These are phyloP conservation scores for Oidiodendron maius DNA, from an alignment of 495 filamentous ascomycete genomes.

Conservation along the genomic window DNA sequence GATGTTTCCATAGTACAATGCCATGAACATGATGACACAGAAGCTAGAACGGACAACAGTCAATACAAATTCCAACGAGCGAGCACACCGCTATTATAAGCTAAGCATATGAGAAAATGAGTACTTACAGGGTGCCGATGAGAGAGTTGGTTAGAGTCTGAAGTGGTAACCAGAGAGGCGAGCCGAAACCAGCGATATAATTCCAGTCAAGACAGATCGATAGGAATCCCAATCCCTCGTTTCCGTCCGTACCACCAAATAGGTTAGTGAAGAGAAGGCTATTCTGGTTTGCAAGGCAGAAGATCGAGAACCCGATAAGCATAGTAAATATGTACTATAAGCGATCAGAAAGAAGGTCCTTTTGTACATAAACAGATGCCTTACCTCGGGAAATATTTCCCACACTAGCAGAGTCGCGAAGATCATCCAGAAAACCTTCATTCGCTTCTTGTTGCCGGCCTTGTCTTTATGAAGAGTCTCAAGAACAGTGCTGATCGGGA, in stretches of 20 bases:
- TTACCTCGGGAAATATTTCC: slow-evolving; percentile 42
- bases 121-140: slow-evolving; percentile 10
- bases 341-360: no score
- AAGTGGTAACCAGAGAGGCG: slow-evolving; percentile 12
- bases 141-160: slow-evolving; percentile 11
- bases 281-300: slow-evolving; percentile 48
- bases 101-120: not conserved
- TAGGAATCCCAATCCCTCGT: slow-evolving; percentile 36
- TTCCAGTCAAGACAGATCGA: slow-evolving; percentile 41
- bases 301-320: slow-evolving; percentile 49
- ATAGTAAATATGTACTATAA: slow-evolving; percentile 47
- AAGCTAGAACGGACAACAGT: no score
- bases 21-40: slow-evolving; percentile 11
- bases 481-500: slow-evolving; percentile 37
- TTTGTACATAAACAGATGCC: no score
- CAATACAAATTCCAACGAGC: not conserved
- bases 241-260: slow-evolving; percentile 51
- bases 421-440: slow-evolving; percentile 35
- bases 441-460: slow-evolving; percentile 13
- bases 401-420: slow-evolving; percentile 38
- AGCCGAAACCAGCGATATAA: slow-evolving; percentile 28
- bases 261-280: slow-evolving; percentile 48
- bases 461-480: slow-evolving; percentile 30
- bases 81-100: not conserved
- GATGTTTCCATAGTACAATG: slow-evolving; percentile 38